Base-by-base conservation (phyloP, 345 rosid species). In the Euclidium syriacum region DNA sequence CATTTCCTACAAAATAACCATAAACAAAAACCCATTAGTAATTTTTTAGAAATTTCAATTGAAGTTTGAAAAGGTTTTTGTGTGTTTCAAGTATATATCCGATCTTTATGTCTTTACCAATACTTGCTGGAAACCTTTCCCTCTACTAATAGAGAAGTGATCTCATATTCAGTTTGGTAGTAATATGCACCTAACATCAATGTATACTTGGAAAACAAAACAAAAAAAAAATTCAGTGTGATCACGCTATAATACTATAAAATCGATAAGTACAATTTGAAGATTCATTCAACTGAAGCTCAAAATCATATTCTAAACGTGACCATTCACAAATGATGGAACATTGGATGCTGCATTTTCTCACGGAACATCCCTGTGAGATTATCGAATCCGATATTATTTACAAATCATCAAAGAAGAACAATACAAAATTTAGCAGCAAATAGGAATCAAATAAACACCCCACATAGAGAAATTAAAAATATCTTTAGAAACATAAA, bases 121-220 rank as follows among this genome's bases (percentile, higher is more conserved):
- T 73, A 9, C 98, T 91, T 1, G 84, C 46, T 3, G 96, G 98
- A 74, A n/a, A 88, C 84, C 46, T 80, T 83, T 15, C 84, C 85
- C 26, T 73, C 76, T 4, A 88, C 88, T 47, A 81, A 74, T 38
- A 60, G 57, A 43, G 86, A 73, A 18, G 85, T 83, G 69, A 77
- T 80, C 62, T 85, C 96, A 14, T 75, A 67, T 71, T 88, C 91
- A 0, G 90, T 86, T 81, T 91, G 79, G 75, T 87, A 91, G 43
- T 67, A 64, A 65, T 91, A 91, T 40, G 96, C 91, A 46, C 96
- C 96, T 85, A 88, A 81, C 96, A 91, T 85, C 83, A 91, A 57
- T 0, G 91, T 84, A 68, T 91, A 91, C 98, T 91, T 11, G 0
- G 10, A 1, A 50, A 36, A 10, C 3, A 38, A 12, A 22, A 5